Evolutionary conservation across 169 alveolate genomes (phyloP), one percentile per base, ranked within the genome.

Genomic region (Plasmodium berghei): DNA sequence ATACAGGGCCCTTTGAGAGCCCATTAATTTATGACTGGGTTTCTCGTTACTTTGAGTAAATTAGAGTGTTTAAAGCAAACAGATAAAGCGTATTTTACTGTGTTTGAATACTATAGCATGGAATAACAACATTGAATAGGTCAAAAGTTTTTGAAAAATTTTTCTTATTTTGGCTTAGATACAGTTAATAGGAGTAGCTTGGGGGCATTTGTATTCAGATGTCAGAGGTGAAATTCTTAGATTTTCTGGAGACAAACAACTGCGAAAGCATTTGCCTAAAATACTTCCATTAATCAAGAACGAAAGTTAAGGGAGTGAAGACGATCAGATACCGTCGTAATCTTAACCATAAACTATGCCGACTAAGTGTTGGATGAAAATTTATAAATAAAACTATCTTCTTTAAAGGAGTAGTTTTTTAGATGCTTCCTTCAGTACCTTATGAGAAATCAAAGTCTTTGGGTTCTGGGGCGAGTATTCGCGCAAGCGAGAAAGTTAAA

Each of bases 381-480:
- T 42, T 55, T 73, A n/a, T 22, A 73, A 73, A 73, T 58, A 58
- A 22, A 22, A 1, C 26, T 22, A 22, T 22, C 26, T 22, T 22
- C 26, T 22, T 22, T 22, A 22, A 22, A 22, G 26, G 26, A 22
- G 26, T 22, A 22, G 26, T 22, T 22, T 22, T 22, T 22, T 22
- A 22, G 26, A 22, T 22, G 93, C 90, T 94, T 75, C 94, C 95
- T 90, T 80, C 96, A 93, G 97, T 95, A 92, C 96, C 97, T 94
- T 95, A 92, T 92, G 97, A 94, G 97, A 96, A 95, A 94, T 89
- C 97, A 93, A 93, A 95, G 97, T 92, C 96, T 95, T 96, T 95
- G 97, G 98, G 97, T 93, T 96, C 97, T 93, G 97, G 98, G 98
- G 98, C 97, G 97, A 96, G 98, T 95, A 95, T 97, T 97, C 97